phyloP scores from a whole-genome alignment of 192 early-diverging fungal species.

The Coemansia umbellata region DNA sequence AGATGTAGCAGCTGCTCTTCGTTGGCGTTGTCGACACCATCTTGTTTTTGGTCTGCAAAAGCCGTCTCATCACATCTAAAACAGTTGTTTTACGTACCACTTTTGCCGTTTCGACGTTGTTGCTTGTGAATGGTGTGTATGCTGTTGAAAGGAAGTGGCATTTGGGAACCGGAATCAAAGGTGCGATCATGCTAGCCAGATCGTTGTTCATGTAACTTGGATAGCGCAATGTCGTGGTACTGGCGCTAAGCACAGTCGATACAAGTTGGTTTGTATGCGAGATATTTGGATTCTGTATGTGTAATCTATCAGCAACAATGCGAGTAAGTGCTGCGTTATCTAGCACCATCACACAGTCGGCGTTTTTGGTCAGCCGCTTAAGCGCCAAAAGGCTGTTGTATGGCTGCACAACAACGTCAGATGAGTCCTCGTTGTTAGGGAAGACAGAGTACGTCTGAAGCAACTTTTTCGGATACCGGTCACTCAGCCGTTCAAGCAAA shows the following conservation, averaged over 20 bases:
- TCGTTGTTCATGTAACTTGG: slow-evolving; percentile 99
- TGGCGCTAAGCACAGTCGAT: slow-evolving; percentile 97
- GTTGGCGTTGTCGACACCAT: slow-evolving; percentile 93
- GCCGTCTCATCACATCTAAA: slow-evolving; percentile 93
- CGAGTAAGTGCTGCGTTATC: slow-evolving; percentile 92
- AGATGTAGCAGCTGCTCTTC: slow-evolving; percentile 95
- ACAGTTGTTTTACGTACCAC: slow-evolving; percentile 95
- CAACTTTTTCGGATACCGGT: slow-evolving; percentile 95
- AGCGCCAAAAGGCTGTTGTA: slow-evolving; percentile 94
- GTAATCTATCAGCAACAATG: slow-evolving; percentile 88
- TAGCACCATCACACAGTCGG: slow-evolving; percentile 94
- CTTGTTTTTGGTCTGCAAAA: slow-evolving; percentile 95
- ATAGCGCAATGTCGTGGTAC: slow-evolving; percentile 94
- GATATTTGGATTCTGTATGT: slow-evolving; percentile 92
- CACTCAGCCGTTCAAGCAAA: slow-evolving; percentile 86
- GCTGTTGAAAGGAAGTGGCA: slow-evolving; percentile 94
- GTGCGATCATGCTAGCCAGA: slow-evolving; percentile 89
- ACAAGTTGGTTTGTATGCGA: slow-evolving; percentile 96
- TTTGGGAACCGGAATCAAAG: slow-evolving; percentile 95
- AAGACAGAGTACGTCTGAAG: slow-evolving; percentile 98
- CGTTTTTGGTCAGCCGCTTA: slow-evolving; percentile 86
- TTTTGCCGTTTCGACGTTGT: slow-evolving; percentile 85
- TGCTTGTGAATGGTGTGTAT: slow-evolving; percentile 96
- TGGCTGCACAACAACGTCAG: slow-evolving; percentile 96
- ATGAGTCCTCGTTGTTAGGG: slow-evolving; percentile 89